Evolutionary conservation across 2,329 filamentous ascomycete species (phyloP).

Genomic region (Botryotinia convoluta): DNA sequence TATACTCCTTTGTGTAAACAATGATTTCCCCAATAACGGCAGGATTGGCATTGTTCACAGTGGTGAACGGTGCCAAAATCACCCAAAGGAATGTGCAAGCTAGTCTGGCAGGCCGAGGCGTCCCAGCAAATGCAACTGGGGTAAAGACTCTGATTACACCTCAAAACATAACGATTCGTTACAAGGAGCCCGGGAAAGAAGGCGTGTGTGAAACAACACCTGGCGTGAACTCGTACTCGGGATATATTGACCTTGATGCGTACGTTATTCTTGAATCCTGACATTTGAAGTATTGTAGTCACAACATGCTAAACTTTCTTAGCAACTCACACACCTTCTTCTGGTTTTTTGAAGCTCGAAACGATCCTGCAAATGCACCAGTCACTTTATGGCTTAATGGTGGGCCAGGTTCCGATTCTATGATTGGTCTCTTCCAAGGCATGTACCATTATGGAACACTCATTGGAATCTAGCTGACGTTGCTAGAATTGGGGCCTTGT

Average conservation of each 20-base stretch:
- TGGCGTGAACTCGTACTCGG: constrained; percentile 35
- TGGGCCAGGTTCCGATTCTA: constrained; percentile 50
- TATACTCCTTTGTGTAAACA: not conserved
- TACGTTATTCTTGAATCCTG: not conserved
- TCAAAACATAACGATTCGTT: constrained; percentile 43
- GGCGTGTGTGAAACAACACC: constrained; percentile 34
- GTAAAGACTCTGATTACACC: constrained; percentile 42
- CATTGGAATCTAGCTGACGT: not conserved
- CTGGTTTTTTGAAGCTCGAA: constrained; percentile 52
- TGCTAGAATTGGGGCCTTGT: constrained; percentile 42
- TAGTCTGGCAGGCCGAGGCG: constrained; percentile 37
- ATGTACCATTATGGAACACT: constrained; percentile 1
- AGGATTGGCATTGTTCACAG: constrained; percentile 22
- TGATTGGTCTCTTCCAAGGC: constrained; percentile 52
- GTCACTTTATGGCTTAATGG: constrained; percentile 54
- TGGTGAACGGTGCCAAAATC: constrained; percentile 21
- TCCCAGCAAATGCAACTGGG: constrained; percentile 42
- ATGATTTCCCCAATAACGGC: constrained; percentile 21
- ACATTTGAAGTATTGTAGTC: constrained; percentile 11
- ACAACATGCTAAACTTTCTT: not conserved
- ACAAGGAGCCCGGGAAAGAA: constrained; percentile 45
- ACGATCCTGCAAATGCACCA: constrained; percentile 46
- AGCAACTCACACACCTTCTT: constrained; percentile 44
- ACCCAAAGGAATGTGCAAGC: constrained; percentile 29
- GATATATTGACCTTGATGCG: constrained; percentile 34